Evolutionary conservation across 2,329 filamentous ascomycete species (phyloP), one percentile per base, ranked within the genome.

Genomic region (Immersiporthe knoxdaviesiana): DNA sequence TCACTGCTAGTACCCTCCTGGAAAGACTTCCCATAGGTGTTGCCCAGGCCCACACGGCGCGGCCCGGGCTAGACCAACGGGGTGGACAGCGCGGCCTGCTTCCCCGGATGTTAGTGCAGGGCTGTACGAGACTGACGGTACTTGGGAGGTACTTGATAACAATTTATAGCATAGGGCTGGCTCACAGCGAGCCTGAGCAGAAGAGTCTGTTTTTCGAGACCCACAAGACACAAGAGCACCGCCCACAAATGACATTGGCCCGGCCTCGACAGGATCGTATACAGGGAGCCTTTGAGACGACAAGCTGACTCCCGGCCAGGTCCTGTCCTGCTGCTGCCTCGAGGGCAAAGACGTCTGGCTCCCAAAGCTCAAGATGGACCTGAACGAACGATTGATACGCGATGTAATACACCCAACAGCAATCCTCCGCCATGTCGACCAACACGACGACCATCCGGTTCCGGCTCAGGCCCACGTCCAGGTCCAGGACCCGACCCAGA

Each of bases 381-480:
- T 89, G 66, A 86, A 80, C 72, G 80, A 83, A 67, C 77, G 81
- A 69, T 80, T 83, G 32, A 85, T 89, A 67, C 83, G 85, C 75
- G 81, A 86, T 76, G 83, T 87, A 68, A 82, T 88, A 68, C 87
- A 89, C 74, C 85, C 87, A 39, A 88, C 87, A 27, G 87, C 86
- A 14, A 69, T 71, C 44, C 63, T 67, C 37, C 52, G 63, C 30
- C n/a, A 41, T 14, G 24, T 63, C 18, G 30, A 44, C 50, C 44
- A 44, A 32, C 37, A 67, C 18, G 27, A 30, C 50, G 44, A 61
- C n/a, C 35, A 47, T 32, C 60, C 44, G 35, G 35, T 58, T 32
- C 50, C 27, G 24, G 35, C 12, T 24, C 50, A 44, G 32, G 44
- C 18, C 37, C 8, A 52, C 14, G 39, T 37, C 37, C 50, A 44